A percentile compares a stretch with the other conserved stretches of the same genome.
phyloP scores from a whole-genome alignment of 129 eudicot species.

The Flaveria ramosissima region DNA sequence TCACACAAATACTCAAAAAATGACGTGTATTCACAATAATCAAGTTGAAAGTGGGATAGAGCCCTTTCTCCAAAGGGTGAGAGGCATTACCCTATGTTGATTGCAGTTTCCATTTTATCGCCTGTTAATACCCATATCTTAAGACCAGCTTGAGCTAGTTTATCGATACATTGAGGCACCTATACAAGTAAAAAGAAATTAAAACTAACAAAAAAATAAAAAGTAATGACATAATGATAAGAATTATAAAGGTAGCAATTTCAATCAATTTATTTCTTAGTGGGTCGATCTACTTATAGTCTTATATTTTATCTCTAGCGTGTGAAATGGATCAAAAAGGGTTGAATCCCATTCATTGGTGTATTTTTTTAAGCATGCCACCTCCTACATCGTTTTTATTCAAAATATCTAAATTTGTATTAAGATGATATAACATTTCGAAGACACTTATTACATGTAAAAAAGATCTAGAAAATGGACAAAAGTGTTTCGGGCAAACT shows the following conservation, averaged over 20 bases:
- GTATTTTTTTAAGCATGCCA: background rate
- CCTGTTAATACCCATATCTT: constrained; percentile 99
- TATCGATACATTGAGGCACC: constrained; percentile 99
- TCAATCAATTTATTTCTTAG: background rate
- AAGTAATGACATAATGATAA: background rate
- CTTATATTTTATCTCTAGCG: background rate
- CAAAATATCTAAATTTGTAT: background rate
- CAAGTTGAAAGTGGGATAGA: background rate
- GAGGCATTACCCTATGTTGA: constrained; percentile 84
- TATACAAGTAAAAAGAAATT: constrained; percentile 20
- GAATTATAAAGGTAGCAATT: background rate
- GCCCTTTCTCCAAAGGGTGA: constrained; percentile 15
- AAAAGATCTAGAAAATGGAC: background rate
- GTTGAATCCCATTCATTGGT: background rate
- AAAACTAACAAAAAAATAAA: constrained; percentile 5
- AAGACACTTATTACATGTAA: background rate
- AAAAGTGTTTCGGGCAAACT: background rate
- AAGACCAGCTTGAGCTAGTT: constrained; percentile 98
- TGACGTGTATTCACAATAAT: background rate
- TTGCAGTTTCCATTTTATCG: constrained; percentile 99
- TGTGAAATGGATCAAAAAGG: constrained; percentile 5
- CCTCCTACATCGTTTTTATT: background rate
- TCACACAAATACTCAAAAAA: constrained; percentile 1
- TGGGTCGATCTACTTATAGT: background rate
- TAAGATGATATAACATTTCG: background rate